Base-by-base conservation (phyloP, 2,329 filamentous ascomycete genomes). In the Verticillium longisporum region DNA sequence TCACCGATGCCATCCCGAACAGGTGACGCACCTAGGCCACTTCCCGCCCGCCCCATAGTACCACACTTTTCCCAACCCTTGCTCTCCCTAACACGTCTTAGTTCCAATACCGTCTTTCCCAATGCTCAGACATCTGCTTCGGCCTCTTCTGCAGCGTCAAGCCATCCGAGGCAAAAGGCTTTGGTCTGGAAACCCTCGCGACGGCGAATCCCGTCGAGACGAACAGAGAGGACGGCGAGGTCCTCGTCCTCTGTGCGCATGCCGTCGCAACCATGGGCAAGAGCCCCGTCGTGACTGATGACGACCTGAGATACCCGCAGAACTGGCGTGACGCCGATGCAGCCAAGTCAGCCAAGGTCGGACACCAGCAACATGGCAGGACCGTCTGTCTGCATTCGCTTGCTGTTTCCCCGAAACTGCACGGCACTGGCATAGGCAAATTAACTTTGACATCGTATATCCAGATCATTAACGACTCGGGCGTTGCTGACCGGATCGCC, bases 311-410 rank as follows among this genome's bases (percentile, higher is more conserved):
- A 26, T 80, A 88, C 53, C 91, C 92, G 1, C 73, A 78, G 45
- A 82, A 89, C 70, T 94, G 89, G 88, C 78, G 80, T 63, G 78
- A 79, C 56, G 75, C 77, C 57, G 75, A 75, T 60, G 72, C 66
- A 26, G 68, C 61, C 56, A 65, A 63, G 55, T 56, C 56, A 31
- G 59, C 64, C 15, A 71, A 59, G 74, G 69, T 86, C 10, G 91
- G 91, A 36, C 91, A 96, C 73, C 84, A 89, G 67, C 85, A 91
- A 62, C 77, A 79, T 15, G 92, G 92, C 45, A 77, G 86, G 54
- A 96, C 91, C 0, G 82, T 97, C 60, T 91, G 87, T 60, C 77
- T 97, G 57, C 93, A 97, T 74, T 94, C 90, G 0, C 80, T 97
- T 5, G 91, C 90, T 18, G 88, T 97, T 6, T 80, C 89, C 60